A percentile compares a stretch with the other conserved stretches of the same genome.
Evolutionary conservation across 768 basidiomycete species (phyloP).

Genomic region (Mycena floridula): DNA sequence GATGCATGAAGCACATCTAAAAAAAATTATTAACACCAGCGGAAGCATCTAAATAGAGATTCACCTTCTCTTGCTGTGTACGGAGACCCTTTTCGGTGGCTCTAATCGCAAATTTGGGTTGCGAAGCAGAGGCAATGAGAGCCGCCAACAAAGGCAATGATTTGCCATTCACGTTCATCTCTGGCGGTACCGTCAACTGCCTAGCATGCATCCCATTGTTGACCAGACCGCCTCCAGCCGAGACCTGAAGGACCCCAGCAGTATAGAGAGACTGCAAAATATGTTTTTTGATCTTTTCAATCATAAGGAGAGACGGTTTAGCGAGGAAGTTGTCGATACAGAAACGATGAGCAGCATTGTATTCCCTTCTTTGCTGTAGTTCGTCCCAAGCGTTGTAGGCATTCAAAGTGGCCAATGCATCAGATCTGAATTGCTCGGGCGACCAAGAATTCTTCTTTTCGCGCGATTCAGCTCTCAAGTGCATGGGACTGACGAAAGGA

Average conservation of each 20-base stretch:
- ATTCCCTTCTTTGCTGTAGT: conserved; percentile 62
- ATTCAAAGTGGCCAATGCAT: conserved; percentile 69
- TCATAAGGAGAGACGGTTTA: conserved; percentile 75
- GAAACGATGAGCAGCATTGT: conserved; percentile 64
- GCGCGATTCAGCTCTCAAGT: conserved; percentile 64
- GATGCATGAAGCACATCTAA: conserved; percentile 52
- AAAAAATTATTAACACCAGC: conserved; percentile 7
- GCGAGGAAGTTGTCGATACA: conserved; percentile 83
- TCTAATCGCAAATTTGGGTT: conserved; percentile 87
- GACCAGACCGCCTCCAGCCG: conserved; percentile 53
- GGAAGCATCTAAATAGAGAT: conserved; percentile 8
- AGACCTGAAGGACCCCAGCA: conserved; percentile 77
- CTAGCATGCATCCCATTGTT: conserved; percentile 22
- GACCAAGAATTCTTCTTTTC: conserved; percentile 75
- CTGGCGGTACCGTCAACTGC: conserved; percentile 46
- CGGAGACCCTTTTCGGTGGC: conserved; percentile 61
- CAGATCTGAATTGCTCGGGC: conserved; percentile 75
- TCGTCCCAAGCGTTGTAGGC: conserved; percentile 83
- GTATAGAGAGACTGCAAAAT: conserved; percentile 71
- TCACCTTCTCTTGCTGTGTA: conserved; percentile 80
- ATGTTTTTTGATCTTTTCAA: conserved; percentile 76
- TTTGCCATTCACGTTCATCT: conserved; percentile 66
- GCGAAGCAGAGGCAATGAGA: conserved; percentile 77
- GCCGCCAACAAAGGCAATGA: conserved; percentile 75
- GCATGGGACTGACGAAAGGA: conserved; percentile 82